These are phyloP conservation scores for Chlamydomonas sp. DNA, from an alignment of 139 green algal genomes.

Conservation along the genomic window DNA sequence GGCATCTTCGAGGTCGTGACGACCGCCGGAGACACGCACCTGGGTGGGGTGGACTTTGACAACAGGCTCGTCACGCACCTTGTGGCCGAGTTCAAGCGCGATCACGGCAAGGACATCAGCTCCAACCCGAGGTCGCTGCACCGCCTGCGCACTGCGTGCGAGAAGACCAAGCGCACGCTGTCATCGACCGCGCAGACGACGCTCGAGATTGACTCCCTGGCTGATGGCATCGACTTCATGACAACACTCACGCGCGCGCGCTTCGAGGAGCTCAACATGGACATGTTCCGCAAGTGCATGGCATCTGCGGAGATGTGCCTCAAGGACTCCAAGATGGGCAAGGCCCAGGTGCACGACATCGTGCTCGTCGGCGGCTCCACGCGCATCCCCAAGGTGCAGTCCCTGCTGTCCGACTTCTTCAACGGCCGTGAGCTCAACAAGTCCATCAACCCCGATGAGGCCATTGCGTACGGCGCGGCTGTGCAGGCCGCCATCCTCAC, in stretches of 20 bases:
- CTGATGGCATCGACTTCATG: conserved; percentile 95
- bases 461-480: no score
- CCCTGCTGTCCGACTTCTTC: no score
- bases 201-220: conserved; percentile 94
- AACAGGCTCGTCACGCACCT: conserved; percentile 32
- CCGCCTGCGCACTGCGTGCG: conserved; percentile 70
- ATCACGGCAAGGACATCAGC: conserved; percentile 69
- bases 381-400: no score
- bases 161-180: conserved; percentile 53
- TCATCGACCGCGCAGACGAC: conserved; percentile 48
- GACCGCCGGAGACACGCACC: conserved; percentile 40
- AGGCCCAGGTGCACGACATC: conserved; percentile 69
- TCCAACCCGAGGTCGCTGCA: conserved; percentile 69
- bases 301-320: conserved; percentile 53
- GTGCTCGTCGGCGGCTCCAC: conserved; percentile 93
- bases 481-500: no score
- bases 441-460: no score
- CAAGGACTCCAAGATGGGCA: conserved; percentile 14
- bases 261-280: no score
- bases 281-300: no score
- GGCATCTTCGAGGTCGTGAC: conserved; percentile 56
- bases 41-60: conserved; percentile 59
- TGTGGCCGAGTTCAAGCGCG: conserved; percentile 67
- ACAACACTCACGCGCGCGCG: conserved; percentile 84
- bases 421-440: no score